Base-by-base conservation (phyloP, 208 protist species). In the Tritrichomonas foetus region DNA sequence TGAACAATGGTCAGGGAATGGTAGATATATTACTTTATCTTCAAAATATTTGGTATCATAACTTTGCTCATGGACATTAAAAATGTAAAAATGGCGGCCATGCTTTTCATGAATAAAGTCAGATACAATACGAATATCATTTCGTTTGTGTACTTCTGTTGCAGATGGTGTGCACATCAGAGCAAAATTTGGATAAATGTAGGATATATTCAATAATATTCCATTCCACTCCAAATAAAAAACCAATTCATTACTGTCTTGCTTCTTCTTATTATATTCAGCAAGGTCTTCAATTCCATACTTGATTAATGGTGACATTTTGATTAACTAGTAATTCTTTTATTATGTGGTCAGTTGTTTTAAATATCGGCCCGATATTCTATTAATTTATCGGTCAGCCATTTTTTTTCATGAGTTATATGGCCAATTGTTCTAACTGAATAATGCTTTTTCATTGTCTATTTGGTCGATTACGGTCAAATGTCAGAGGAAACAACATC, bases 1-100 rank as follows among this genome's bases (percentile, higher is more conserved):
- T 69, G 64, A 69, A 69, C 64, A 69, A 69, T 69, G 64, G n/a
- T 69, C 64, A n/a, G 64, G 64, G n/a, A 69, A 69, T 69, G 64
- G 64, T 5, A 69, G 8, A 69, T n/a, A 69, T 69, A n/a, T 69
- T 33, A 69, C 64, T 69, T 69, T 69, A 69, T 69, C 27, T 8
- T 69, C 22, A n/a, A 69, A 69, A 33, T n/a, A 5, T 69, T 16
- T 33, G 3, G 11, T 69, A 69, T 69, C 64, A 69, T 69, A 69
- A 69, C n/a, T 30, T 16, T 69, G 22, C 5, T n/a, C 25, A 69
- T 69, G 64, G 3, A 69, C 64, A 69, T 69, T 69, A 69, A 69
- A 33, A n/a, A 69, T n/a, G n/a, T 69, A n/a, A 69, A 33, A 69
- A 69, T 69, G 64, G 8, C 22, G 13, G 5, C 64, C 64, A 69